Evolutionary conservation across 495 filamentous ascomycete genomes (phyloP).

Genomic region (Trypethelium eluteriae): DNA sequence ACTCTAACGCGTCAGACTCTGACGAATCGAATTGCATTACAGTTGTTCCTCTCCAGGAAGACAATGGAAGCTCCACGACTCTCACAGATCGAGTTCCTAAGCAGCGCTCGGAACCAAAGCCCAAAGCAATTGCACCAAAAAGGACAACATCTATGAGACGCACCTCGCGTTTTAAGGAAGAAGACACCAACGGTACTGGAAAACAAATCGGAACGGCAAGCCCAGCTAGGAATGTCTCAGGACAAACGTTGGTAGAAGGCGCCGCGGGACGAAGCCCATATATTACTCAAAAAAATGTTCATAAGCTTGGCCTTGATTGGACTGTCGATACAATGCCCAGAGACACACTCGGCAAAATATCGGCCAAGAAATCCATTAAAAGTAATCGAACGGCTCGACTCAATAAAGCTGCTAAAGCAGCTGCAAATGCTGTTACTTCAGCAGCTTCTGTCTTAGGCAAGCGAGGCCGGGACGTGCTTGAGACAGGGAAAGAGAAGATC

Average conservation of each 20-base stretch:
- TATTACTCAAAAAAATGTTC: conserved; percentile 9
- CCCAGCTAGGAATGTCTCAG: conserved; percentile 29
- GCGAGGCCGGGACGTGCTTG: conserved; percentile 41
- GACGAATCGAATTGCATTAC: conserved; percentile 9
- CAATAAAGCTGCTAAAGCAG: conserved; percentile 21
- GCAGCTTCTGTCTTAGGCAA: conserved; percentile 45
- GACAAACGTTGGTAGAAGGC: conserved; percentile 23
- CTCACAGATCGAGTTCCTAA: conserved; percentile 4
- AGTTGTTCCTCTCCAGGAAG: neutral
- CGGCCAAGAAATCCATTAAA: conserved; percentile 22
- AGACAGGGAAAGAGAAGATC: conserved; percentile 38
- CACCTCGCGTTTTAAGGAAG: neutral
- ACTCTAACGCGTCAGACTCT: conserved; percentile 1
- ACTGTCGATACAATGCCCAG: conserved; percentile 11
- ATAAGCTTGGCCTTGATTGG: conserved; percentile 17
- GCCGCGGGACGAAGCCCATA: conserved; percentile 11
- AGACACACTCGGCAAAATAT: conserved; percentile 10
- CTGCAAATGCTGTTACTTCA: conserved; percentile 22
- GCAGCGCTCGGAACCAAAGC: conserved; percentile 3
- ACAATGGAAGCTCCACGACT: conserved; percentile 2
- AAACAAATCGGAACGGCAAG: conserved; percentile 13
- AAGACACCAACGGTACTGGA: neutral
- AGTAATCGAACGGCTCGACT: conserved; percentile 15
- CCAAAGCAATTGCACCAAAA: neutral
- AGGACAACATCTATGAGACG: conserved; percentile 1